Base-by-base conservation (phyloP, 169 alveolate genomes). In the Ichthyophthirius multifiliis region DNA sequence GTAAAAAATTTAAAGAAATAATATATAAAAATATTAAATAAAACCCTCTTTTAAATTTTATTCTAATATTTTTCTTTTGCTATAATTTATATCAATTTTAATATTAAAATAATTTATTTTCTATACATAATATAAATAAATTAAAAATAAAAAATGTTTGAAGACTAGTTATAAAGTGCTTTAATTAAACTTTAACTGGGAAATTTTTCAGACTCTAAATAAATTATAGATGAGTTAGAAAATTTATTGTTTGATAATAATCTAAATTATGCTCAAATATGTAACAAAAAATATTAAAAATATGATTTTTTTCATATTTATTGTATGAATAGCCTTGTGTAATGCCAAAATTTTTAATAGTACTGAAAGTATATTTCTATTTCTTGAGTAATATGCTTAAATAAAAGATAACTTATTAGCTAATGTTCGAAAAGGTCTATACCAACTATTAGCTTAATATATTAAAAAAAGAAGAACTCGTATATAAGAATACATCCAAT, bases 401-500 rank as follows among this genome's bases (percentile, higher is more conserved):
- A 34, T 44, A 3, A 79, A 47, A 47, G 86, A 79, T 67, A 43
- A 64, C 46, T 47, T 45, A n/a, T 67, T 35, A 27, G 80, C 86
- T 46, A 5, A 44, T 3, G 67, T 65, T 12, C 43, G 76, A 73
- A 79, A 79, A 67, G 47, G 64, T 0, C 37, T 79, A 30, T 79
- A 44, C 39, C 16, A 73, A 48, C 32, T 73, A 4, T 15, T 79
- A 39, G 79, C 86, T 31, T 41, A 48, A 45, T 79, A 67, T 34
- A 79, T 79, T 9, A 79, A 79, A 39, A 43, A n/a, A 20, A 65
- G 64, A 34, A 39, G 27, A 13, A 18, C 31, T 31, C 45, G 46
- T 32, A 35, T 65, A 23, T 44, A 39, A 35, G 86, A 79, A 37
- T 71, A 79, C 63, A 44, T 79, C 18, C 76, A 79, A 41, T 15